These are phyloP conservation scores for Neurospora pannonica DNA, from an alignment of 495 filamentous ascomycete genomes.

Conservation along the genomic window DNA sequence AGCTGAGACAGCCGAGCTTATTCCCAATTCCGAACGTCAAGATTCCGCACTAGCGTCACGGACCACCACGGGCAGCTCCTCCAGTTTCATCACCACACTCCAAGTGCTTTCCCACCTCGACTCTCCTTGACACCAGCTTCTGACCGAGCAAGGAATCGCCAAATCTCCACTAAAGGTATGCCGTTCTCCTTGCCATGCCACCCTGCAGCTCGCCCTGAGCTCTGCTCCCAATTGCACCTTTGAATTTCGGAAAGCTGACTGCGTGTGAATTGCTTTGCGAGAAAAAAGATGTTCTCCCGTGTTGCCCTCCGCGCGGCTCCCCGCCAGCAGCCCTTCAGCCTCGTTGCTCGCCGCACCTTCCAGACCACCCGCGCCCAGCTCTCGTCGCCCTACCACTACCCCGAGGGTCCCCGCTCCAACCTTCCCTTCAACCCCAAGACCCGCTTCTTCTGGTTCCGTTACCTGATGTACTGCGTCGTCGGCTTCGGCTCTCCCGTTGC, in stretches of 20 bases:
- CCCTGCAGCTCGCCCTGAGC: not conserved
- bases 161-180: conserved; percentile 15
- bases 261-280: not conserved
- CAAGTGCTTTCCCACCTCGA: not conserved
- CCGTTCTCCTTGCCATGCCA: not conserved
- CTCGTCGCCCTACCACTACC: conserved; percentile 92
- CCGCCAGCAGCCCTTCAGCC: conserved; percentile 50
- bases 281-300: conserved; percentile 72
- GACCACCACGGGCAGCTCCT: not conserved
- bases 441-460: conserved; percentile 70
- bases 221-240: not conserved
- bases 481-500: conserved; percentile 76
- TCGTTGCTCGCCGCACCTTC: conserved; percentile 86
- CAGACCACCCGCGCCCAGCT: conserved; percentile 79
- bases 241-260: not conserved
- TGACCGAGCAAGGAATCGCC: not conserved
- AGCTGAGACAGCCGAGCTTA: not conserved
- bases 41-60: conserved; percentile 1
- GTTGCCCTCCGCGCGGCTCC: conserved; percentile 60
- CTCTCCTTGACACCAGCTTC: not conserved
- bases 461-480: conserved; percentile 68
- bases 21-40: not conserved
- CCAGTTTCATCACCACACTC: not conserved
- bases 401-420: conserved; percentile 89
- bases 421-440: conserved; percentile 93